phyloP scores from a whole-genome alignment of 768 basidiomycete genomes.

The Auriscalpium microsporum region DNA sequence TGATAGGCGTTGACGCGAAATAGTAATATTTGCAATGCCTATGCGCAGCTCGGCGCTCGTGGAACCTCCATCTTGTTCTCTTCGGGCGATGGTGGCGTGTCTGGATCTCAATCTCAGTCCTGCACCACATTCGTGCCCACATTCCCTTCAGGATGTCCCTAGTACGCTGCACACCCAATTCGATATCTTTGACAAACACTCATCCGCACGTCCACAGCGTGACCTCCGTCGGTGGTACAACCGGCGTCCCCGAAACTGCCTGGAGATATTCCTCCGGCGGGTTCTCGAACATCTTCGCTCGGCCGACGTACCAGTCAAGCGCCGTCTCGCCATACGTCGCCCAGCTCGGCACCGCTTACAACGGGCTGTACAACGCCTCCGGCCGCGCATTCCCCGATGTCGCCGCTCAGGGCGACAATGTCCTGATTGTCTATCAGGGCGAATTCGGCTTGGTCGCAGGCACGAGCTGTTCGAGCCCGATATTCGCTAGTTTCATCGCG shows the following conservation, averaged over 20 bases:
- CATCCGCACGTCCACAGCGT: background rate
- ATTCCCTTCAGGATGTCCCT: slow-evolving; percentile 29
- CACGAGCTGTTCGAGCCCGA: slow-evolving; percentile 26
- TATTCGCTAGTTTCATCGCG: slow-evolving; percentile 25
- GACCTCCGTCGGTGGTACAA: background rate
- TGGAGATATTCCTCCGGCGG: slow-evolving; percentile 20
- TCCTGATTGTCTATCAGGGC: slow-evolving; percentile 10
- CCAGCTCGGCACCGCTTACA: slow-evolving; percentile 20
- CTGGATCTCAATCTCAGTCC: slow-evolving; percentile 19
- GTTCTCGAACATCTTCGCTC: slow-evolving; percentile 23
- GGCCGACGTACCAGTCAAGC: slow-evolving; percentile 28
- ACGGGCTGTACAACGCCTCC: slow-evolving; percentile 23
- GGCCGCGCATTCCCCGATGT: slow-evolving; percentile 43
- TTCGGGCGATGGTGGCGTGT: slow-evolving; percentile 31
- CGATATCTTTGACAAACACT: background rate
- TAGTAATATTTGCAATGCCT: slow-evolving; percentile 28
- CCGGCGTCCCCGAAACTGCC: slow-evolving; percentile 12
- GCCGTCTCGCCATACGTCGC: slow-evolving; percentile 32
- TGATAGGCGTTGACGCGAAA: background rate
- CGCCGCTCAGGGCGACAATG: slow-evolving; percentile 30
- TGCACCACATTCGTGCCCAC: slow-evolving; percentile 27
- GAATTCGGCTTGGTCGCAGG: slow-evolving; percentile 16
- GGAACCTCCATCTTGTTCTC: slow-evolving; percentile 30
- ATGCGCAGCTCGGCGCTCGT: slow-evolving; percentile 27
- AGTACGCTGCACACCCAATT: slow-evolving; percentile 12